A percentile compares a stretch with the other conserved stretches of the same genome.
Conservation (phyloP, 1,139 yeast genomes). For the Sugiyamaella novakii region DNA sequence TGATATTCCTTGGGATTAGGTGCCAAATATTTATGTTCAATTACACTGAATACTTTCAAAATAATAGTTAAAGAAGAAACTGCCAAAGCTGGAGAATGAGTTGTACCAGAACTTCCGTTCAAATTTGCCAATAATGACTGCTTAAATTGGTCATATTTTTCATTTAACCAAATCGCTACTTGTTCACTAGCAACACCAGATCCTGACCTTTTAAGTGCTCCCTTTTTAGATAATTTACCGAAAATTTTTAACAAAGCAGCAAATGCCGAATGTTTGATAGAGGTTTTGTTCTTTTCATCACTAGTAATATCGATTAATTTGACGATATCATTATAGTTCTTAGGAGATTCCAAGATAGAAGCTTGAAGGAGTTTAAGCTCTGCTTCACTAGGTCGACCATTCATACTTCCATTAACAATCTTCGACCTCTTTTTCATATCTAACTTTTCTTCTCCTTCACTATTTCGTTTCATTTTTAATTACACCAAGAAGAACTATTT, state of each 20-base stretch:
- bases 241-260: slow-evolving; percentile 59
- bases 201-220: slow-evolving; percentile 46
- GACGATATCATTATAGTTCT: slow-evolving; percentile 57
- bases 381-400: neutral
- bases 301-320: slow-evolving; percentile 48
- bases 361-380: slow-evolving; percentile 44
- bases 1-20: slow-evolving; percentile 53
- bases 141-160: slow-evolving; percentile 62
- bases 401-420: neutral
- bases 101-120: slow-evolving; percentile 36
- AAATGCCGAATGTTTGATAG: slow-evolving; percentile 41
- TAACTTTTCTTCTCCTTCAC: neutral
- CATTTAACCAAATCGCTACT: slow-evolving; percentile 56
- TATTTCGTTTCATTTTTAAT: slow-evolving; percentile 8
- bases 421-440: slow-evolving; percentile 3
- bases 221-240: slow-evolving; percentile 54
- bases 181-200: slow-evolving; percentile 39
- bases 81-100: slow-evolving; percentile 58
- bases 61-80: slow-evolving; percentile 54
- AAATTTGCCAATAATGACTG: slow-evolving; percentile 44
- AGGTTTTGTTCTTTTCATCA: slow-evolving; percentile 36
- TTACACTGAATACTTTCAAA: slow-evolving; percentile 60
- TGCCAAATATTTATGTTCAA: slow-evolving; percentile 60
- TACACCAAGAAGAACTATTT: too few species aligned
- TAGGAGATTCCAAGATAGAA: slow-evolving; percentile 47